A percentile compares a stretch with the other conserved stretches of the same genome.
phyloP scores from a whole-genome alignment of 2,329 filamentous ascomycete genomes.

The Zopfia rhizophila region DNA sequence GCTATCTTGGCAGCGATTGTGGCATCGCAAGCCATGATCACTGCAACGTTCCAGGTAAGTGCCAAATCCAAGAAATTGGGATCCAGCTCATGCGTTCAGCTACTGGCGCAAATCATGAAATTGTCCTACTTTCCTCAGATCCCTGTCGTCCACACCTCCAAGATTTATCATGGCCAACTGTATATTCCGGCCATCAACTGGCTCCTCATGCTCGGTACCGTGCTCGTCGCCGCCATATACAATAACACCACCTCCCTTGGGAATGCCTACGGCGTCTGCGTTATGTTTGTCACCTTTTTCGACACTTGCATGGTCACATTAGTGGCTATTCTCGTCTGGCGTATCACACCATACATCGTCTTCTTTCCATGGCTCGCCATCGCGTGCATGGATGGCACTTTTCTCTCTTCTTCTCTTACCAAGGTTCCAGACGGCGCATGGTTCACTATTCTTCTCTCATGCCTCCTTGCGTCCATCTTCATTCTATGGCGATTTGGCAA shows the following conservation, averaged over 20 bases:
- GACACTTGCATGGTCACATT: slow-evolving; percentile 79
- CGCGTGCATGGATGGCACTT: slow-evolving; percentile 74
- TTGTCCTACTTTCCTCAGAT: slow-evolving; percentile 80
- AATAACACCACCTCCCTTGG: slow-evolving; percentile 72
- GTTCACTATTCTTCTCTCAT: slow-evolving; percentile 76
- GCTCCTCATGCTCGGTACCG: slow-evolving; percentile 78
- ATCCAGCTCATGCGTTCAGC: slow-evolving; percentile 47
- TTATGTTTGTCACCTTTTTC: slow-evolving; percentile 83
- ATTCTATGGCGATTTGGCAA: slow-evolving; percentile 83
- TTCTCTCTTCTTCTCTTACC: slow-evolving; percentile 73
- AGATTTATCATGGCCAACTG: slow-evolving; percentile 76
- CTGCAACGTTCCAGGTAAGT: slow-evolving; percentile 73
- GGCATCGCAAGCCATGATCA: slow-evolving; percentile 82
- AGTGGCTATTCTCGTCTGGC: slow-evolving; percentile 78
- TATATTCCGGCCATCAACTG: slow-evolving; percentile 82
- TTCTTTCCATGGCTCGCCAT: slow-evolving; percentile 71
- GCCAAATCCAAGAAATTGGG: neutral
- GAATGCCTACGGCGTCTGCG: slow-evolving; percentile 81
- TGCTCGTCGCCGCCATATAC: slow-evolving; percentile 79
- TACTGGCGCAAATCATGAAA: slow-evolving; percentile 78
- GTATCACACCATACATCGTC: slow-evolving; percentile 69
- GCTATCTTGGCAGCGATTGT: slow-evolving; percentile 78
- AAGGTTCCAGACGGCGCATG: slow-evolving; percentile 82
- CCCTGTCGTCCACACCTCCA: slow-evolving; percentile 76
- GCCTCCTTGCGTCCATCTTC: slow-evolving; percentile 71